Evolutionary conservation across 2,329 filamentous ascomycete species (phyloP).

Genomic region (Emmonsia crescens): DNA sequence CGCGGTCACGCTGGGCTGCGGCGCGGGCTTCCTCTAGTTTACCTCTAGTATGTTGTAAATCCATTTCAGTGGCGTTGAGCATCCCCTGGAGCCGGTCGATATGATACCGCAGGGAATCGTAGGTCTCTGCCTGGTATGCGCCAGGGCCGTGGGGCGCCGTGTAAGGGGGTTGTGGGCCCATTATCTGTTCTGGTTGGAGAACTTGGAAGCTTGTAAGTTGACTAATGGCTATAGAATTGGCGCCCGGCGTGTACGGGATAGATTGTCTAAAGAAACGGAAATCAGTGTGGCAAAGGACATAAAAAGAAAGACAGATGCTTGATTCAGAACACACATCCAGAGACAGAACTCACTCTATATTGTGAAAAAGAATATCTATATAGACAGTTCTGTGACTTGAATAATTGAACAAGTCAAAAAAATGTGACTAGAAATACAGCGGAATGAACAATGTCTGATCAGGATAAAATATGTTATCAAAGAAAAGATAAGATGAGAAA

Average conservation of each 20-base stretch:
- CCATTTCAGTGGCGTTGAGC: conserved; percentile 2
- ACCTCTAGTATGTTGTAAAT: conserved; percentile 6
- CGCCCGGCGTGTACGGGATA: not conserved
- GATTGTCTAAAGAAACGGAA: not conserved
- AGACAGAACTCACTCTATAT: not conserved
- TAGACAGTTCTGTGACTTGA: not conserved
- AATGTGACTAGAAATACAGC: not conserved
- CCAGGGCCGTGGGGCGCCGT: not conserved
- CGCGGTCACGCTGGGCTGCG: conserved; percentile 7
- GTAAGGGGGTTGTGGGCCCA: not conserved
- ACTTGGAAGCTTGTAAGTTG: not conserved
- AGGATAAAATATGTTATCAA: not conserved
- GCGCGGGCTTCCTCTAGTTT: conserved; percentile 9
- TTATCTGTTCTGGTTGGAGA: not conserved
- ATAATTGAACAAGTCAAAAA: not conserved
- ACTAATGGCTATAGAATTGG: not conserved
- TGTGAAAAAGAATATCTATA: not conserved
- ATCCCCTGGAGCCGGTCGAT: not conserved
- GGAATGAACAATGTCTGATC: not conserved
- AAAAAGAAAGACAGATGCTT: not conserved
- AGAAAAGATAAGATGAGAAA: not conserved
- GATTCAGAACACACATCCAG: not conserved
- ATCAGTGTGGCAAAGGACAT: not conserved
- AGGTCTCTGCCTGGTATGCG: not conserved
- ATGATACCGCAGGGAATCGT: not conserved